Base-by-base conservation (phyloP, 2,329 filamentous ascomycete genomes). In the Phoma sp. region DNA sequence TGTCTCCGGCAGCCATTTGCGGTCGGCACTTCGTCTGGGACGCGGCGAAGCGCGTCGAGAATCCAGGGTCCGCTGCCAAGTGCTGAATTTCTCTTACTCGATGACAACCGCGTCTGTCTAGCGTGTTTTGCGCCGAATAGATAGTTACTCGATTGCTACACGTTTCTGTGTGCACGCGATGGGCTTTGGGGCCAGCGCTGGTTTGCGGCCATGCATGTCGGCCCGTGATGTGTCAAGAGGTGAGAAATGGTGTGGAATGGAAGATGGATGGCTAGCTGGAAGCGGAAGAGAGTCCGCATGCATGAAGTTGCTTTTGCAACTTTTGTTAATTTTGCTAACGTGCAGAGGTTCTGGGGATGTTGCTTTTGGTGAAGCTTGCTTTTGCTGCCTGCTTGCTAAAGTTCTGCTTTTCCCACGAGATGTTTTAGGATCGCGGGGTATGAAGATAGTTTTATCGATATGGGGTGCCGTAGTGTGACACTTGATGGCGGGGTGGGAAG, bases 91-190 rank as follows among this genome's bases (percentile, higher is more conserved):
- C 45, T 54, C 33, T 54, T 54, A 54, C 51, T 54, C 51, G 39
- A 54, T 49, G 12, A 11, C 39, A 49, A 40, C 33, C 39, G 14
- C 23, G 28, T 1, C 4, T 12, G 46, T 36, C 30, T 42, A 49
- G 46, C 30, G 38, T 15, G 23, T 11, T 6, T 3, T 18, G 39
- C 51, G 51, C 51, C 51, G 51, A 14, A 28, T 10, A 40, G 42
- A 45, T 40, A 53, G 20, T 57, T 57, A 57, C 55, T 57, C 50
- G 42, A 57, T 54, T 39, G 26, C 42, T 47, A 40, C 40, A 57
- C 54, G 45, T 53, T 43, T 53, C 21, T 38, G 45, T 39, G 32
- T 12, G 2, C 20, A 17, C 15, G 23, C 17, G 30, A 17, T n/a
- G 3, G 10, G 12, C 17, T 12, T 26, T 26, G 12, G 14, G 20